Evolutionary conservation across 345 rosid species (phyloP).

Genomic region (Microthlaspi erraticum): DNA sequence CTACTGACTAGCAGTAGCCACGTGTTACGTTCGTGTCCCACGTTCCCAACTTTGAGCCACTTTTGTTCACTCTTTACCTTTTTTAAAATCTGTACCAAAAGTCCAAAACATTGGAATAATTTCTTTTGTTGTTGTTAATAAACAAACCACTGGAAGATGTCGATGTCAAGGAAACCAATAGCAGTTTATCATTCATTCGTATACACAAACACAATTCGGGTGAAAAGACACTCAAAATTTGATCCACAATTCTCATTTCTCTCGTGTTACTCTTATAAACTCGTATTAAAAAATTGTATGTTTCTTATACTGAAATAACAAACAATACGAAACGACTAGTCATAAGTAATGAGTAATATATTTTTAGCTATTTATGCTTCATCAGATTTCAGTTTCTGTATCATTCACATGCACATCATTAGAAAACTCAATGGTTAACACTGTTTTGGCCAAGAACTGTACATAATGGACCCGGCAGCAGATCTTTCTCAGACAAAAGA

Average conservation of each 20-base stretch:
- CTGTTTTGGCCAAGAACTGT: conserved; percentile 25
- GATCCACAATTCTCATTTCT: too few species aligned
- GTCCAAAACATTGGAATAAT: neutral
- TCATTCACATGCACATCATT: conserved; percentile 28
- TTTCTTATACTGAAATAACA: too few species aligned
- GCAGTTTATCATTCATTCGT: too few species aligned
- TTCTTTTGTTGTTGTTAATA: neutral
- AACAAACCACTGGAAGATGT: neutral
- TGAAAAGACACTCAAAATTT: too few species aligned
- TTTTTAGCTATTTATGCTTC: too few species aligned
- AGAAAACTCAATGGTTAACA: conserved; percentile 25
- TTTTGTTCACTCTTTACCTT: neutral
- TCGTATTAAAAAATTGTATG: too few species aligned
- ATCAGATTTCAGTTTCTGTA: neutral
- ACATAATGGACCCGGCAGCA: conserved; percentile 27
- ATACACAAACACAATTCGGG: too few species aligned
- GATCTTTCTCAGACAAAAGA: conserved; percentile 16
- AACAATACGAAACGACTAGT: neutral
- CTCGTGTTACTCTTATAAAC: too few species aligned
- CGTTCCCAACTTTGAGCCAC: conserved; percentile 2
- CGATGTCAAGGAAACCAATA: too few species aligned
- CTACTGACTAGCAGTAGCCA: conserved; percentile 16
- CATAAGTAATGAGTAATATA: neutral
- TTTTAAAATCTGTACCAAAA: neutral
- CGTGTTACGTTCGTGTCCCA: conserved; percentile 32